Conservation (phyloP, 208 protist species). For the Novymonas esmeraldas region DNA sequence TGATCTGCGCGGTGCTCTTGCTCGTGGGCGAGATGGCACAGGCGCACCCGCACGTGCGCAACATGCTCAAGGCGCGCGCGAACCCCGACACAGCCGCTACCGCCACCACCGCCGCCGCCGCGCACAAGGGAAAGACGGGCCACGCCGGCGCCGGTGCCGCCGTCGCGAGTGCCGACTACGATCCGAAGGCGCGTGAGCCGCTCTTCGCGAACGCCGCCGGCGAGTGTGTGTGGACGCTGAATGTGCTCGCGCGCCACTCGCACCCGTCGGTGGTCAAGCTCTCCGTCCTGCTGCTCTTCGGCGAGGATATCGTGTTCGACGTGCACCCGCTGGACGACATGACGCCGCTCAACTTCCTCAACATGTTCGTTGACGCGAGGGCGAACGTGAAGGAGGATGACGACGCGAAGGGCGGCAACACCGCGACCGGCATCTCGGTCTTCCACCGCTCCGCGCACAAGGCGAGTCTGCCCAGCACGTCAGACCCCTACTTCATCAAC, state of each 20-base stretch:
- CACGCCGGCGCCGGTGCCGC: background rate
- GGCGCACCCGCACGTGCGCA: conserved; percentile 55
- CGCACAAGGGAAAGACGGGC: conserved; percentile 1
- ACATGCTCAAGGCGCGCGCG: conserved; percentile 23
- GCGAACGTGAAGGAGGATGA: conserved; percentile 38
- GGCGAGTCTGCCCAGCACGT: conserved; percentile 77
- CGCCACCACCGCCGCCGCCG: background rate
- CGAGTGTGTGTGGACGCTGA: conserved; percentile 85
- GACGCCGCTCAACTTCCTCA: conserved; percentile 83
- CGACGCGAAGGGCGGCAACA: conserved; percentile 37
- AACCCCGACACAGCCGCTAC: background rate
- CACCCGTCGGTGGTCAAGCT: conserved; percentile 92
- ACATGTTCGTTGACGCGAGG: conserved; percentile 91
- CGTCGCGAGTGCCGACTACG: conserved; percentile 48
- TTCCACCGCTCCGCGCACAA: conserved; percentile 76
- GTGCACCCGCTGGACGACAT: conserved; percentile 92
- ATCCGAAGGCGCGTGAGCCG: conserved; percentile 85
- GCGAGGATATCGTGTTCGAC: conserved; percentile 89
- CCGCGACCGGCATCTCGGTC: conserved; percentile 62
- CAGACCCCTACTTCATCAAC: conserved; percentile 89
- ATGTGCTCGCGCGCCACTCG: conserved; percentile 78
- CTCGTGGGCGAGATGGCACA: conserved; percentile 87
- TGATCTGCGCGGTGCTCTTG: conserved; percentile 89
- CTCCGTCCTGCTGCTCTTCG: conserved; percentile 82
- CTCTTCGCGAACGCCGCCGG: conserved; percentile 74